Base-by-base conservation (phyloP, 192 early-diverging fungal genomes). In the Funneliformis geosporum region DNA sequence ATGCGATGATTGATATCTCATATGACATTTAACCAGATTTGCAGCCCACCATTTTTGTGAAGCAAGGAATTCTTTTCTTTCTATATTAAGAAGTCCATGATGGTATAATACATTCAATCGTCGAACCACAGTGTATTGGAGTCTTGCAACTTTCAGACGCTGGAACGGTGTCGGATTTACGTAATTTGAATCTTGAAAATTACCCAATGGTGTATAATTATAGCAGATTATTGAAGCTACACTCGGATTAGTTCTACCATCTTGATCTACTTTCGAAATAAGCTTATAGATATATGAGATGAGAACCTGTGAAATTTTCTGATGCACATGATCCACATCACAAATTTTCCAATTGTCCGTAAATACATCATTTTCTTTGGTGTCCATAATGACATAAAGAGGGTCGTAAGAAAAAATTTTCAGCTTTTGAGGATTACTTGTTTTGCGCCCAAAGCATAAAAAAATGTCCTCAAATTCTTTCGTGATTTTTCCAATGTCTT, bases 281-380 rank as follows among this genome's bases (percentile, higher is more conserved):
- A 61, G 73, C 59, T 40, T 59, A 40, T 40, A 75, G 8, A 75
- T 61, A 75, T 75, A 61, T 28, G 50, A 61, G 61, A 16, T 59
- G 61, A 75, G 73, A 21, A 61, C 61, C 21, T 61, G 10, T 10
- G 73, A 59, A 12, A 75, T 75, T 21, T 5, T 18, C 39, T 14
- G 28, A 27, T 75, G 11, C 21, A 75, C 21, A 60, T 4, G 0
- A 39, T 75, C 12, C 5, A 27, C 60, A 4, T 60, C 16, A 61
- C n/a, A 75, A 33, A 75, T 39, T 3, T 40, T 59, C 59, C 73
- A 39, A 75, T n/a, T 55, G 18, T 61, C 73, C 2, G 21, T 0
- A 11, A 11, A 5, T 73, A 16, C 44, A 11, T 0, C 42, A 25
- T 62, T 18, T 10, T 21, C 8, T 21, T 44, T 59, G 55, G 18